Evolutionary conservation across 1,284 basidiomycete species (phyloP).

Genomic region (Ganoderma meredithae): DNA sequence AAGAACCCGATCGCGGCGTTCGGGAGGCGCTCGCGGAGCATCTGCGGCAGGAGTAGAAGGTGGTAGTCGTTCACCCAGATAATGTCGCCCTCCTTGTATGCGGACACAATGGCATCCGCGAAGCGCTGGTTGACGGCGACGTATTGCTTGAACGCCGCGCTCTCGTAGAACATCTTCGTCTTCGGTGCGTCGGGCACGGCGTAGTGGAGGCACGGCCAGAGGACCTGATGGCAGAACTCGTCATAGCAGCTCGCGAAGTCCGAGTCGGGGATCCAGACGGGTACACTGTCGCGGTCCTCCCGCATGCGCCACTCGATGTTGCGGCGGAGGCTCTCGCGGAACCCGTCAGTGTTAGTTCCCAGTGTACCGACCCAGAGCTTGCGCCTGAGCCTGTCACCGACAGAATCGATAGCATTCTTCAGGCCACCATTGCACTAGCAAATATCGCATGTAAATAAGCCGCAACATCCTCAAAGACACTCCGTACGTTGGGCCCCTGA

Average conservation of each 20-base stretch:
- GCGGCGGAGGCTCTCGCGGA: conserved; percentile 61
- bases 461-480: neutral
- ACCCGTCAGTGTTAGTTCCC: conserved; percentile 70
- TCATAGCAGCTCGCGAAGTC: conserved; percentile 85
- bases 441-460: neutral
- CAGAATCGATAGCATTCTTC: conserved; percentile 78
- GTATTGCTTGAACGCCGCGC: conserved; percentile 80
- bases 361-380: conserved; percentile 87
- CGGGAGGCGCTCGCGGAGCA: conserved; percentile 70
- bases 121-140: conserved; percentile 85
- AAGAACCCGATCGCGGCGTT: conserved; percentile 87
- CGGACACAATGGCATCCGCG: conserved; percentile 77
- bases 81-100: conserved; percentile 85
- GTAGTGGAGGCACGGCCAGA: conserved; percentile 91
- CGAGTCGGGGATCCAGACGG: conserved; percentile 84
- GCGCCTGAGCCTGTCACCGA: conserved; percentile 57
- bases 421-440: conserved; percentile 74
- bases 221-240: conserved; percentile 89
- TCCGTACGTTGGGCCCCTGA: neutral
- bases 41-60: conserved; percentile 81
- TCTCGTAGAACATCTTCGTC: conserved; percentile 84
- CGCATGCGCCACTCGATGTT: conserved; percentile 70
- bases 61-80: conserved; percentile 90
- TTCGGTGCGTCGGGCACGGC: conserved; percentile 87
- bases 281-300: conserved; percentile 62